A percentile compares a stretch with the other conserved stretches of the same genome.
Conservation (phyloP, 1,284 basidiomycete species). For the Meira nashicola region DNA sequence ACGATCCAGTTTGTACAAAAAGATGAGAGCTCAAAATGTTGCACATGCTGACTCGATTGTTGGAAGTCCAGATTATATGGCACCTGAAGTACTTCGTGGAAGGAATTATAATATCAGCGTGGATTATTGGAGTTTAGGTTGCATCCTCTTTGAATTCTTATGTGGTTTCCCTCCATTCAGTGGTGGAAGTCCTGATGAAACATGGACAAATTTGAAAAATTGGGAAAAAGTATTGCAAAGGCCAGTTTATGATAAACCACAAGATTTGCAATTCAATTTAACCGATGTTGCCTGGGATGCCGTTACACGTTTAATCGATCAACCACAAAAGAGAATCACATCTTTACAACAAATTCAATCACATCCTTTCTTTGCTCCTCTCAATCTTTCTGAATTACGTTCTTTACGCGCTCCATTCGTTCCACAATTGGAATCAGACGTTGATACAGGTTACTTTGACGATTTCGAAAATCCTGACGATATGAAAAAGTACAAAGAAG, state of each 20-base stretch:
- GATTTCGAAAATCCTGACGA: slow-evolving; percentile 86
- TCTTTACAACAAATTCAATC: slow-evolving; percentile 68
- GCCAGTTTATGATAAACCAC: slow-evolving; percentile 90
- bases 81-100: slow-evolving; percentile 80
- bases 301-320: slow-evolving; percentile 70
- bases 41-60: slow-evolving; percentile 92
- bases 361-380: slow-evolving; percentile 78
- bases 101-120: slow-evolving; percentile 92
- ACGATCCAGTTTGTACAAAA: slow-evolving; percentile 87
- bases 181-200: slow-evolving; percentile 90
- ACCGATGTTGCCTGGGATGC: slow-evolving; percentile 91
- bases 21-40: slow-evolving; percentile 82
- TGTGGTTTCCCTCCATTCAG: slow-evolving; percentile 88
- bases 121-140: slow-evolving; percentile 97
- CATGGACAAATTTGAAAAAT: slow-evolving; percentile 98
- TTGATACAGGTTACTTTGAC: slow-evolving; percentile 95
- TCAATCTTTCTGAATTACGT: slow-evolving; percentile 75
- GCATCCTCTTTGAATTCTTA: slow-evolving; percentile 94
- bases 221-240: slow-evolving; percentile 83
- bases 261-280: slow-evolving; percentile 96
- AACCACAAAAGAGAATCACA: slow-evolving; percentile 73
- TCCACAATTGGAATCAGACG: slow-evolving; percentile 87
- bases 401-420: slow-evolving; percentile 83
- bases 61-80: slow-evolving; percentile 87
- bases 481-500: slow-evolving; percentile 88